Conservation (phyloP, 176 grass and related monocot genomes). For the Cenchrus purpureus region DNA sequence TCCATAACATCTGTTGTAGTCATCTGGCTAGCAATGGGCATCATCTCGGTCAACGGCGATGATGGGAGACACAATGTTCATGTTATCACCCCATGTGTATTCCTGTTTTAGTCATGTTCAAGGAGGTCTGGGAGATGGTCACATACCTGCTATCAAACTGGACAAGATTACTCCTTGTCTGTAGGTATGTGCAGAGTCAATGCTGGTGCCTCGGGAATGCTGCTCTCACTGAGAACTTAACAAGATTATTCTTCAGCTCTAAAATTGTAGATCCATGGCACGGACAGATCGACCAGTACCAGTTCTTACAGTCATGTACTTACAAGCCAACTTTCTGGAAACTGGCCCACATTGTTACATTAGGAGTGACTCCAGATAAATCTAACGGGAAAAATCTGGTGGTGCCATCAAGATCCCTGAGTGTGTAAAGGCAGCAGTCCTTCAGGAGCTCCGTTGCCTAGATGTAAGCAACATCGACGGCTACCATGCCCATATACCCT, state of each 20-base stretch:
- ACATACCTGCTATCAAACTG: constrained; percentile 31
- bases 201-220: fast-evolving
- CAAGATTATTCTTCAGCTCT: not conserved
- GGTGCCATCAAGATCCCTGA: not conserved
- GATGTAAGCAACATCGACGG: too few relatives aligned
- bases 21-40: not conserved
- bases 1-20: not conserved
- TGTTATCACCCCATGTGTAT: not conserved
- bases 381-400: not conserved
- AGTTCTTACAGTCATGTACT: not conserved
- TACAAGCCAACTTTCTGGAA: constrained; percentile 14
- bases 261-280: not conserved
- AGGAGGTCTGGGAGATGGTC: constrained; percentile 35
- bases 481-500: not conserved
- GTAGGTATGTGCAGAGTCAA: constrained; percentile 5
- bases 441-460: not conserved
- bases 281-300: not conserved
- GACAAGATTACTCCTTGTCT: constrained; percentile 25
- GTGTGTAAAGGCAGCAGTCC: not conserved
- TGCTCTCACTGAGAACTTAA: not conserved
- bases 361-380: not conserved
- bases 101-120: constrained; percentile 25
- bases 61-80: not conserved
- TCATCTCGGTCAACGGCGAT: not conserved
- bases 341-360: not conserved